A percentile compares a stretch with the other conserved stretches of the same genome.
These are phyloP conservation scores for Lecanosticta acicola DNA, from an alignment of 2,329 filamentous ascomycete genomes.

Conservation along the genomic window DNA sequence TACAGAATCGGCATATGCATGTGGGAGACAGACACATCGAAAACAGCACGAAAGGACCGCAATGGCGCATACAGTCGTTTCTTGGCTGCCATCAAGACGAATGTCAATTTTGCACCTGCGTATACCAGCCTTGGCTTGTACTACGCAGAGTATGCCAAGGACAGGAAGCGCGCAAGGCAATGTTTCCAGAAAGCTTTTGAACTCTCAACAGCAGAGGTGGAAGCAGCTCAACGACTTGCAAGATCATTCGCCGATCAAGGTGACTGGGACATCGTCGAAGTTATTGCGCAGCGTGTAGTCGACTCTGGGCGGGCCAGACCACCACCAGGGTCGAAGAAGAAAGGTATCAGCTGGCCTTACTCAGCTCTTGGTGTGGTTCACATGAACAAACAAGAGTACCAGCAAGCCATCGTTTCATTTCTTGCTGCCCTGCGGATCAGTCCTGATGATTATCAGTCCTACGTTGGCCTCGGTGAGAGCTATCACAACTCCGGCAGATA, in stretches of 20 bases:
- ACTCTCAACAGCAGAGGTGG: conserved; percentile 76
- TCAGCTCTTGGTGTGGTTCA: conserved; percentile 90
- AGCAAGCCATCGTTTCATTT: conserved; percentile 84
- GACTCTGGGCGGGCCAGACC: conserved; percentile 91
- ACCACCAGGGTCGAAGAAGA: conserved; percentile 85
- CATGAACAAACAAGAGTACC: conserved; percentile 87
- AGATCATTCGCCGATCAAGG: conserved; percentile 79
- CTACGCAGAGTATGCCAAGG: conserved; percentile 84
- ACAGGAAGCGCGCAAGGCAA: conserved; percentile 77
- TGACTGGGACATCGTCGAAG: conserved; percentile 95
- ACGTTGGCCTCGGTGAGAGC: conserved; percentile 93
- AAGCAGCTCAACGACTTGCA: conserved; percentile 81
- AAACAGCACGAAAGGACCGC: conserved; percentile 69
- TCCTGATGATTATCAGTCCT: conserved; percentile 86
- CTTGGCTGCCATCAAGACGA: conserved; percentile 74
- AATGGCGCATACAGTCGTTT: conserved; percentile 79
- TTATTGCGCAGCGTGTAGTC: conserved; percentile 82
- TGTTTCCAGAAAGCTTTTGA: conserved; percentile 97
- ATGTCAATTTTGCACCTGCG: conserved; percentile 80
- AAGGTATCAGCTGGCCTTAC: conserved; percentile 92
- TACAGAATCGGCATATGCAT: conserved; percentile 82
- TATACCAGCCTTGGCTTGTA: conserved; percentile 88
- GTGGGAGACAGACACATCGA: conserved; percentile 76
- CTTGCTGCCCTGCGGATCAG: conserved; percentile 79
- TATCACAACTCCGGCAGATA: conserved; percentile 92